Conservation (phyloP, 495 filamentous ascomycete genomes). For the Aspergillus ostianus region DNA sequence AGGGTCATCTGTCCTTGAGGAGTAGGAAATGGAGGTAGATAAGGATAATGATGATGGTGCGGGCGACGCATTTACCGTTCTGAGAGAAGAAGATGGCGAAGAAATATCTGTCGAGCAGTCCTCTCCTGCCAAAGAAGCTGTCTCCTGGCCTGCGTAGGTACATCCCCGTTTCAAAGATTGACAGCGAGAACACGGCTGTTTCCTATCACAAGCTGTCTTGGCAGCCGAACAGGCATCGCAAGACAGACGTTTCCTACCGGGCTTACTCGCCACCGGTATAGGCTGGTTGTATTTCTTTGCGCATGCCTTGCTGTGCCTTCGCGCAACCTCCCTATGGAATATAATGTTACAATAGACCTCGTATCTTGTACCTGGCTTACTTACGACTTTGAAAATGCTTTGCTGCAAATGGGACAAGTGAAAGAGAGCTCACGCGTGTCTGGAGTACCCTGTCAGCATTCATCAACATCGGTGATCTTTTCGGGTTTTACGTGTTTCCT, state of each 20-base stretch:
- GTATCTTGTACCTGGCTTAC: background rate
- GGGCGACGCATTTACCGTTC: background rate
- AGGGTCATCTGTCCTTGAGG: slow-evolving; percentile 56
- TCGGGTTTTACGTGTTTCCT: slow-evolving; percentile 26
- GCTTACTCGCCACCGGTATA: slow-evolving; percentile 26
- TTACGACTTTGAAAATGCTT: slow-evolving; percentile 35
- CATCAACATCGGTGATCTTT: background rate
- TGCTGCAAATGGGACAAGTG: slow-evolving; percentile 38
- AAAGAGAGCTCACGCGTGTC: slow-evolving; percentile 28
- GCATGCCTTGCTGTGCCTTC: slow-evolving; percentile 36
- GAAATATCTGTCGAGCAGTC: slow-evolving; percentile 11
- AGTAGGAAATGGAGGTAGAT: slow-evolving; percentile 14
- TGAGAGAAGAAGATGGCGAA: background rate
- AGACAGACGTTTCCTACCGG: slow-evolving; percentile 36
- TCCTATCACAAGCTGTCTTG: slow-evolving; percentile 33
- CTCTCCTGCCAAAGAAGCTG: background rate
- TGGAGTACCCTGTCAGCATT: slow-evolving; percentile 5
- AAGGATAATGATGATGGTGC: background rate
- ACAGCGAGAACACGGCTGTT: slow-evolving; percentile 32
- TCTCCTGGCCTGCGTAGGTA: slow-evolving; percentile 17
- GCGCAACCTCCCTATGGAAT: slow-evolving; percentile 32
- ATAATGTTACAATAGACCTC: background rate
- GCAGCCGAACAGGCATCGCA: slow-evolving; percentile 34
- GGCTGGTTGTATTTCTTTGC: slow-evolving; percentile 37
- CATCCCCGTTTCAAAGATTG: slow-evolving; percentile 24